Evolutionary conservation across 2,329 filamentous ascomycete genomes (phyloP), one percentile per base, ranked within the genome.

Genomic region (Nemania bipapillata): DNA sequence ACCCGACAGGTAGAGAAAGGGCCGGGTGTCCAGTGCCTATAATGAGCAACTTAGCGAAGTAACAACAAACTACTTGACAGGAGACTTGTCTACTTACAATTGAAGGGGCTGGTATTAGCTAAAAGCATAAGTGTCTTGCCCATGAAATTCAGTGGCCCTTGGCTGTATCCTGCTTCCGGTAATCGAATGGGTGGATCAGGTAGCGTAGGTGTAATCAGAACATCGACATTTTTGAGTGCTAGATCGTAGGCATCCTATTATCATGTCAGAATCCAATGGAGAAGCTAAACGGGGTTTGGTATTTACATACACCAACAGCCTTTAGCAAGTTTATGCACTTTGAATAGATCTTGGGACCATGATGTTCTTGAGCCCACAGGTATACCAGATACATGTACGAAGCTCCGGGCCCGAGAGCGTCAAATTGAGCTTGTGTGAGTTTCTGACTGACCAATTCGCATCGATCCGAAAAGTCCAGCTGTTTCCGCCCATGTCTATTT

Each of bases 121-220:
- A 76, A n/a, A 11, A 75, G n/a, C 7, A 71, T 68, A 1, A 55
- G 62, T 15, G 72, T 63, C 49, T 66, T 60, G 1, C 42, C 40
- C 54, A 73, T 49, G 26, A 72, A 73, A 9, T 67, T 64, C 37
- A 73, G 42, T 2, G 72, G 71, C 3, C 68, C 67, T 35, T 70
- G 68, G 17, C 62, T 56, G 2, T 66, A 65, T 2, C 57, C 70
- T 6, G 62, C 68, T 17, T 69, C 65, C 2, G 74, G 70, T 12
- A 75, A 24, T 56, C 57, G 66, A n/a, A 59, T 63, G 3, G 75
- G 71, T 9, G 71, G 70, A 8, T 64, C 66, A 22, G 72, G 70
- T 26, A 74, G 58, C 2, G 75, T 78, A 20, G 77, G 75, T 71
- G 77, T 77, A 42, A 77, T 70, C 0, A 77, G 66, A n/a, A 77